Conservation (phyloP, 2,329 filamentous ascomycete species). For the Allantophomopsis cytisporea region DNA sequence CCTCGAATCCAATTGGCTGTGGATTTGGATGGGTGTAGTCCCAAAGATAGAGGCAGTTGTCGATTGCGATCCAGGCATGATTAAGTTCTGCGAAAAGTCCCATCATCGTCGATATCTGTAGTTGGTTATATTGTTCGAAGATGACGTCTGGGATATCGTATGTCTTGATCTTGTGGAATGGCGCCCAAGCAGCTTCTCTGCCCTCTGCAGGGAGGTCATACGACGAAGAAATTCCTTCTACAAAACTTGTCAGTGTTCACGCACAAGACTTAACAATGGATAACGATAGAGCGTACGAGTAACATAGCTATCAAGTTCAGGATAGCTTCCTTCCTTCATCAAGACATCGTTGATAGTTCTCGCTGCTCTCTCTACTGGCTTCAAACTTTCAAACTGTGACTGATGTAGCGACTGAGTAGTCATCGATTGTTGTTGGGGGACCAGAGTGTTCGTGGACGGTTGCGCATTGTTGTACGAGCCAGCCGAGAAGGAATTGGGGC, state of each 20-base stretch:
- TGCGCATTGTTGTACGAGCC: constrained; percentile 10
- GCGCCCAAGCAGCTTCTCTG: constrained; percentile 60
- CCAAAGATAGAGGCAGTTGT: constrained; percentile 94
- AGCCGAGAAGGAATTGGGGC: constrained; percentile 10
- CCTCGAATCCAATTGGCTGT: constrained; percentile 83
- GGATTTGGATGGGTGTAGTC: constrained; percentile 91
- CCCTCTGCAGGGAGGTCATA: constrained; percentile 60
- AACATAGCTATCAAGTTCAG: constrained; percentile 80
- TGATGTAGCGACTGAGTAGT: constrained; percentile 18
- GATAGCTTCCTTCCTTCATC: constrained; percentile 64
- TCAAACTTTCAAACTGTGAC: constrained; percentile 36
- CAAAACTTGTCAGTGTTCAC: constrained; percentile 11
- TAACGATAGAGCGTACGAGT: constrained; percentile 48
- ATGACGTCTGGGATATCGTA: constrained; percentile 87
- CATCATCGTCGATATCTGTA: constrained; percentile 83
- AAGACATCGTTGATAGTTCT: constrained; percentile 72
- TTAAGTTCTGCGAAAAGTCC: constrained; percentile 90
- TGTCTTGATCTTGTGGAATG: constrained; percentile 76
- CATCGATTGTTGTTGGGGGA: constrained; percentile 2
- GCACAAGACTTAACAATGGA: not conserved
- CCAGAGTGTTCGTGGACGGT: constrained; percentile 5
- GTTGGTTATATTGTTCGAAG: constrained; percentile 82
- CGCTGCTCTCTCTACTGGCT: constrained; percentile 68
- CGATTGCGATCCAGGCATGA: constrained; percentile 90
- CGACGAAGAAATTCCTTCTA: constrained; percentile 81